These are phyloP conservation scores for Corinectria fuckeliana DNA, from an alignment of 2,329 filamentous ascomycete genomes.

Conservation along the genomic window DNA sequence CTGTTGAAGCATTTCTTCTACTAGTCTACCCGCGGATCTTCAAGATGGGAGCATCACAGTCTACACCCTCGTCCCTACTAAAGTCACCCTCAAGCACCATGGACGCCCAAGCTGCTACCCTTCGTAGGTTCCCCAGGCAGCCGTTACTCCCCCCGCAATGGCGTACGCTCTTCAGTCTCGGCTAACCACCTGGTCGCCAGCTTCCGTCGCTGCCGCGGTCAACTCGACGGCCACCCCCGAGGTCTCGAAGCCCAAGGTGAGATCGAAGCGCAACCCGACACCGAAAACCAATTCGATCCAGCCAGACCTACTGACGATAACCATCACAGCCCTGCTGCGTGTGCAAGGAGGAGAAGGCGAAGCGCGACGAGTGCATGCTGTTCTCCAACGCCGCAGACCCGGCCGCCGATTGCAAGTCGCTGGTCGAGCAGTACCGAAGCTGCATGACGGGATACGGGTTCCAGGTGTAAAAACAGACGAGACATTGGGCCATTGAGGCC, in stretches of 20 bases:
- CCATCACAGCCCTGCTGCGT: constrained; percentile 86
- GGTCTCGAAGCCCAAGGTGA: constrained; percentile 53
- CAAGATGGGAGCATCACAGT: constrained; percentile 29
- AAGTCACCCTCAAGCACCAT: constrained; percentile 35
- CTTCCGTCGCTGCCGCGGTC: constrained; percentile 36
- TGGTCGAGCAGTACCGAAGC: constrained; percentile 83
- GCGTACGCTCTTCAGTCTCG: background rate
- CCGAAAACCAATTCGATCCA: constrained; percentile 16
- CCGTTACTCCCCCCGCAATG: background rate
- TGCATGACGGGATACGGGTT: constrained; percentile 97
- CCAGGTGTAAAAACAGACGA: constrained; percentile 58
- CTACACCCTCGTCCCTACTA: constrained; percentile 16
- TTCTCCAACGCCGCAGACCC: constrained; percentile 88
- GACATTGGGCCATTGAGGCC: constrained; percentile 14
- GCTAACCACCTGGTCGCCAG: constrained; percentile 25
- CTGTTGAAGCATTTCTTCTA: constrained; percentile 13
- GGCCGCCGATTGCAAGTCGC: constrained; percentile 79
- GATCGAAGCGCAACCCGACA: constrained; percentile 37
- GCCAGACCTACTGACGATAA: constrained; percentile 13
- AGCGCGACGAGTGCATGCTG: constrained; percentile 98
- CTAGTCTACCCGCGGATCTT: constrained; percentile 11
- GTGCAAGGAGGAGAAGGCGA: constrained; percentile 92
- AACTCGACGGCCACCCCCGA: constrained; percentile 41
- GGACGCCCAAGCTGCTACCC: constrained; percentile 40
- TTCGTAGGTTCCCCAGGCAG: constrained; percentile 33